Base-by-base conservation (phyloP, 1,284 basidiomycete genomes). In the Athelia sp. region DNA sequence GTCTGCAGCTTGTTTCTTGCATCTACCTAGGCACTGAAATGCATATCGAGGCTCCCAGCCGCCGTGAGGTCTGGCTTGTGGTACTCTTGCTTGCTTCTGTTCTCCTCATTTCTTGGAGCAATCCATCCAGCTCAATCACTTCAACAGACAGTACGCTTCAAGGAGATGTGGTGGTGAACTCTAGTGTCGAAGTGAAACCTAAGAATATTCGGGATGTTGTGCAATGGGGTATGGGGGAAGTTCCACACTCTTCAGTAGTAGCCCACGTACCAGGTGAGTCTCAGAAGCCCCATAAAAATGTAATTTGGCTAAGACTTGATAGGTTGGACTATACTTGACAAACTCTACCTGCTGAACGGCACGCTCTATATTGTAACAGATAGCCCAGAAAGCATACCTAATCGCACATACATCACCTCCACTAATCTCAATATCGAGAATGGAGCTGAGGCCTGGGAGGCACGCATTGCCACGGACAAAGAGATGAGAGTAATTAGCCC, bases 311-410 rank as follows among this genome's bases (percentile, higher is more conserved):
- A 11, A 24, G 34, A 29, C 6, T 35, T 19, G 6, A 40, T 54
- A 88, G 90, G 90, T 32, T 93, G 90, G 90, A 90, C 90, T 1
- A 79, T 92, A 47, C 84, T 91, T 52, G 88, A 93, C 64, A 79
- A 77, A 50, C 70, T 94, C 11, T 92, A 89, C 60, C 63, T 90
- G 51, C 71, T 79, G 57, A 88, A 90, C 56, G 89, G 89, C 36
- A 81, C 83, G n/a, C 70, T 90, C 21, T 91, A 82, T 59, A 70
- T 91, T 54, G 86, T 89, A 18, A 75, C 79, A 4, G 76, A 86
- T 56, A 66, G 78, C 18, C 79, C 79, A 4, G 61, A 69, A 14
- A 65, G 60, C 4, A 58, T 87, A 35, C 86, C 86, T 15, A 75
- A 81, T 46, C 65, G 75, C 13, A 66, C 67, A 4, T 72, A 68